phyloP scores from a whole-genome alignment of 306 rosid species.

The Prunus mira region DNA sequence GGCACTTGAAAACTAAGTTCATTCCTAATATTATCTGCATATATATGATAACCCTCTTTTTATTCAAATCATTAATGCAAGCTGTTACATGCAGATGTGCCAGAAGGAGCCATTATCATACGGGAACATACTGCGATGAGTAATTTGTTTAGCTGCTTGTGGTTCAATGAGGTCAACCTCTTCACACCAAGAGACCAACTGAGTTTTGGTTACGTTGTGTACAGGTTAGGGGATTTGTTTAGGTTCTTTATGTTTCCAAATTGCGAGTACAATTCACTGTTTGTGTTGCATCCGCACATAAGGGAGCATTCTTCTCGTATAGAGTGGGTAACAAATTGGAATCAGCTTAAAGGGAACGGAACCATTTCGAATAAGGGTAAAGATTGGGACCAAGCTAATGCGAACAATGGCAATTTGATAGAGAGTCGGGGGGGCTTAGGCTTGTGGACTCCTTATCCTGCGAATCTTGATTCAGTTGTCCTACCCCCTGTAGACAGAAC shows the following conservation, averaged over 20 bases:
- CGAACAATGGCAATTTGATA: conserved; percentile 45
- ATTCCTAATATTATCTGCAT: not conserved
- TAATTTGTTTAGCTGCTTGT: conserved; percentile 92
- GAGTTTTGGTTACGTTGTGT: conserved; percentile 90
- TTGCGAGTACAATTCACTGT: conserved; percentile 91
- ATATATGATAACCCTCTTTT: not conserved
- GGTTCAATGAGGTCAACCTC: conserved; percentile 97
- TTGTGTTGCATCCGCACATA: conserved; percentile 93
- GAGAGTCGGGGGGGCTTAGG: conserved; percentile 94
- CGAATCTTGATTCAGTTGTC: conserved; percentile 59
- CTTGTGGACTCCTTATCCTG: conserved; percentile 89
- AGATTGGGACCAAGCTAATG: conserved; percentile 54
- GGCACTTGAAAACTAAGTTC: not conserved
- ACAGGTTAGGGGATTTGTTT: conserved; percentile 67
- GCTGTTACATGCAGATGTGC: conserved; percentile 71
- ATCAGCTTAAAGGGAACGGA: conserved; percentile 54
- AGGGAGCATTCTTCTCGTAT: conserved; percentile 97
- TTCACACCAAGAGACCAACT: conserved; percentile 98
- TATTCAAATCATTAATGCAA: conserved; percentile 19
- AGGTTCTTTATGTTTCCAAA: conserved; percentile 87
- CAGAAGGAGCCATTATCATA: conserved; percentile 88
- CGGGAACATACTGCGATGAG: conserved; percentile 76
- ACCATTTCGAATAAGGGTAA: conserved; percentile 47
- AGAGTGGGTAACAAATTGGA: conserved; percentile 87
- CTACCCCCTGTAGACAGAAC: conserved; percentile 69